Evolutionary conservation across 305 asterid species (phyloP), one percentile per base, ranked within the genome.

Genomic region (Fraxinus nigra): DNA sequence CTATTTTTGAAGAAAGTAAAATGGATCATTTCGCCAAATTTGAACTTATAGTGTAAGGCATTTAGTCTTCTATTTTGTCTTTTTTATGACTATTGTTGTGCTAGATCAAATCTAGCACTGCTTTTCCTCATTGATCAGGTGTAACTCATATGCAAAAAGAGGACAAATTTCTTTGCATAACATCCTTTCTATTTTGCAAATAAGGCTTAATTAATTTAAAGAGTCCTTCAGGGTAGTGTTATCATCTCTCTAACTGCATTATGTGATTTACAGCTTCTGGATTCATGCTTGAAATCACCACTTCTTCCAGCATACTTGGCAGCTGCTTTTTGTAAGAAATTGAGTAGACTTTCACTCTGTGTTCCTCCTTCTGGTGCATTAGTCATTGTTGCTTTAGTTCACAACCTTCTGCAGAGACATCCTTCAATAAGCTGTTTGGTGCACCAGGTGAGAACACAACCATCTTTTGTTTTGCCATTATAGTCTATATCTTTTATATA

Each of bases 291-390:
- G 90, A 95, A 92, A 84, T 95, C 99, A 74, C 89, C 98, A 34
- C 97, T 94, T 81, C 95, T 95, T 87, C 98, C 99, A 14, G 98
- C 99, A n/a, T 95, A 95, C 89, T 87, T 94, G 89, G 96, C 97
- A 37, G 97, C 98, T 85, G 90, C 98, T 59, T 95, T 94, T 85
- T 92, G 97, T 83, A 95, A 95, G 90, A 95, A 90, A 84, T 84
- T 95, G 87, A 92, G 99, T 82, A 91, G 98, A 80, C 92, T 95
- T 81, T 92, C 94, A 33, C 92, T 92, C 82, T 85, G 87, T 76
- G 90, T 90, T 72, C 95, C 98, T 82, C 97, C 99, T 40, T 92
- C 98, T 35, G 98, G 99, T 84, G 91, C 93, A 28, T 86, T 95
- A 38, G 89, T 95, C 80, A 89, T 90, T 79, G 83, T 87, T 87